Percentiles rank a stretch among this genome's conserved stretches.
Evolutionary conservation across 768 basidiomycete genomes (phyloP).

Genomic region (Tylopilus intermedius): DNA sequence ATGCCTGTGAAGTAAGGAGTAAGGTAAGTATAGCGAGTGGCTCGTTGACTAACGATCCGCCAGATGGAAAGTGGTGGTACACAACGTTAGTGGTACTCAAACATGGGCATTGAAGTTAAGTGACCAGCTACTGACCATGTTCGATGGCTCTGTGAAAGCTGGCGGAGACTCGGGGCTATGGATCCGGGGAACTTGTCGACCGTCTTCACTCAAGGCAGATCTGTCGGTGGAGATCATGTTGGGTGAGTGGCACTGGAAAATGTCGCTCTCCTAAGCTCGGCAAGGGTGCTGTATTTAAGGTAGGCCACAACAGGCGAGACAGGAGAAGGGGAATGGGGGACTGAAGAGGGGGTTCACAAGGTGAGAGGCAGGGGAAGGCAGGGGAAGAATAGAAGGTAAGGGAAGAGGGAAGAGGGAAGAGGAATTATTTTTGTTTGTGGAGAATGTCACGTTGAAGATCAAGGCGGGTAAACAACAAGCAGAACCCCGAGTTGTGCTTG

Average conservation of each 20-base stretch:
- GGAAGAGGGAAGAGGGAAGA: background rate
- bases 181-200: background rate
- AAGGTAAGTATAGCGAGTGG: background rate
- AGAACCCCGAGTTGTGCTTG: background rate
- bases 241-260: conserved; percentile 7
- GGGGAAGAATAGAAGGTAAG: background rate
- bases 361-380: background rate
- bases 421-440: conserved; percentile 13
- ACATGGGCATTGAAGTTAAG: background rate
- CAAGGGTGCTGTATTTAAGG: background rate
- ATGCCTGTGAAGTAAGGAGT: background rate
- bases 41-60: background rate
- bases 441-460: conserved; percentile 5
- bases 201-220: background rate
- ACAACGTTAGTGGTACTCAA: background rate
- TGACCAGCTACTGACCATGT: background rate
- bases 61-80: background rate
- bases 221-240: background rate
- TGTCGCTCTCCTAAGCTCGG: background rate
- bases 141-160: background rate
- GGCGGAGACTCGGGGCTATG: too few species aligned
- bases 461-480: conserved; percentile 14
- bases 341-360: background rate
- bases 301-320: background rate
- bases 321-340: background rate